Evolutionary conservation across 2,329 filamentous ascomycete species (phyloP).

Genomic region (Davidsoniella neocaledoniae): DNA sequence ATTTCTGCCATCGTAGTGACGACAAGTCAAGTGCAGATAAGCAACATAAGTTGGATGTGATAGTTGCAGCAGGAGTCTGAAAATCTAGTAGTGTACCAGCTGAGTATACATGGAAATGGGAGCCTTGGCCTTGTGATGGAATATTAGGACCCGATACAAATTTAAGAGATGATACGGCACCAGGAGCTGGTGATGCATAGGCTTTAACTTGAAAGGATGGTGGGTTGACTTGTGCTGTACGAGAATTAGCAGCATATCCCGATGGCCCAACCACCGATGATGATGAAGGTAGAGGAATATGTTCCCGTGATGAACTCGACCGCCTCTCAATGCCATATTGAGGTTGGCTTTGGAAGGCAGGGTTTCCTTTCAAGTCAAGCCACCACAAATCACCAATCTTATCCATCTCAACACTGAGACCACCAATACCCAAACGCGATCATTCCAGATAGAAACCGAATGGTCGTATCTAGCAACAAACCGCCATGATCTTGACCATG

Average conservation of each 20-base stretch:
- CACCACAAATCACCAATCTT: slow-evolving; percentile 94
- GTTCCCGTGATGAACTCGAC: slow-evolving; percentile 23
- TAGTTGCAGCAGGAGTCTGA: slow-evolving; percentile 78
- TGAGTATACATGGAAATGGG: slow-evolving; percentile 89
- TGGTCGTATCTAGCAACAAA: slow-evolving; percentile 94
- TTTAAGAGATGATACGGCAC: slow-evolving; percentile 74
- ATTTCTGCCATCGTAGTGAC: slow-evolving; percentile 79
- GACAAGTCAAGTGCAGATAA: slow-evolving; percentile 77
- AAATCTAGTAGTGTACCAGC: slow-evolving; percentile 88
- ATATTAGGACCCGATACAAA: slow-evolving; percentile 78
- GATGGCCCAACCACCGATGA: slow-evolving; percentile 39
- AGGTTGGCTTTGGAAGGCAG: slow-evolving; percentile 61
- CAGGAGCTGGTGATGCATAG: slow-evolving; percentile 74
- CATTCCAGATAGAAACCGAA: slow-evolving; percentile 80
- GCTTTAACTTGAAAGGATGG: slow-evolving; percentile 50
- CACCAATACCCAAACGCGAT: slow-evolving; percentile 90
- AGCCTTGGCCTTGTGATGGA: slow-evolving; percentile 75
- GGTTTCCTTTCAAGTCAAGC: slow-evolving; percentile 83
- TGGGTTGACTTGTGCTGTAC: slow-evolving; percentile 48
- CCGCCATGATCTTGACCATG: slow-evolving; percentile 90
- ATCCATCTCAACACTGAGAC: slow-evolving; percentile 90
- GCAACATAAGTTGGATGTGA: slow-evolving; percentile 74
- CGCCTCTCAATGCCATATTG: slow-evolving; percentile 36
- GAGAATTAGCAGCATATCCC: slow-evolving; percentile 51
- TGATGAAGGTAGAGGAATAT: slow-evolving; percentile 15